These are phyloP conservation scores for Beauveria sp. DNA, from an alignment of 2,329 filamentous ascomycete genomes.

Conservation along the genomic window DNA sequence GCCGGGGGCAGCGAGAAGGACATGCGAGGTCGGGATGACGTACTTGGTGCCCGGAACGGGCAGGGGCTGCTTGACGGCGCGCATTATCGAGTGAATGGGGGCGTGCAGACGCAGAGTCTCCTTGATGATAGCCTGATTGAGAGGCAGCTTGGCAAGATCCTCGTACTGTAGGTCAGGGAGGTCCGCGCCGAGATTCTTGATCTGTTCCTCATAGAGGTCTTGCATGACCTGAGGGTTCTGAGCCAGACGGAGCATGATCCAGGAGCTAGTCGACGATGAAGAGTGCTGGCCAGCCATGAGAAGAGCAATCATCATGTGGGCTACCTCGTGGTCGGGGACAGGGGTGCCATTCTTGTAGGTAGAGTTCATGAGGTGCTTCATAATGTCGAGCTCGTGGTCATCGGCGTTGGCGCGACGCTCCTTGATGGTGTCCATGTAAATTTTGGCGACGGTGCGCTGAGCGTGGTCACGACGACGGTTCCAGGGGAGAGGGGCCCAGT, in stretches of 20 bases:
- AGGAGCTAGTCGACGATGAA: conserved; percentile 74
- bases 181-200: conserved; percentile 62
- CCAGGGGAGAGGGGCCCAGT: conserved; percentile 83
- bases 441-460: conserved; percentile 70
- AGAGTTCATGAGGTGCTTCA: conserved; percentile 82
- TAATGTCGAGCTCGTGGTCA: conserved; percentile 63
- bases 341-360: conserved; percentile 74
- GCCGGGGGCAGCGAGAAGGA: conserved; percentile 77
- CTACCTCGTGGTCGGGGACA: conserved; percentile 77
- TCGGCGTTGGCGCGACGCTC: conserved; percentile 51
- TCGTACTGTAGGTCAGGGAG: conserved; percentile 72
- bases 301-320: conserved; percentile 90
- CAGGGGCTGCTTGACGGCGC: conserved; percentile 84
- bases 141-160: conserved; percentile 66
- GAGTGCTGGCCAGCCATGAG: conserved; percentile 91
- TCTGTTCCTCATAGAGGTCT: conserved; percentile 77
- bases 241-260: conserved; percentile 78
- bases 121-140: conserved; percentile 80
- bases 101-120: conserved; percentile 87
- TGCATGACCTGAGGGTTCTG: conserved; percentile 70
- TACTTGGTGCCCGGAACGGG: conserved; percentile 74
- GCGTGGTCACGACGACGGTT: conserved; percentile 76
- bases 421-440: conserved; percentile 76
- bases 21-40: conserved; percentile 72
- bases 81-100: conserved; percentile 92